These are phyloP conservation scores for Ascocoryne sarcoides DNA, from an alignment of 2,329 filamentous ascomycete genomes.

Conservation along the genomic window DNA sequence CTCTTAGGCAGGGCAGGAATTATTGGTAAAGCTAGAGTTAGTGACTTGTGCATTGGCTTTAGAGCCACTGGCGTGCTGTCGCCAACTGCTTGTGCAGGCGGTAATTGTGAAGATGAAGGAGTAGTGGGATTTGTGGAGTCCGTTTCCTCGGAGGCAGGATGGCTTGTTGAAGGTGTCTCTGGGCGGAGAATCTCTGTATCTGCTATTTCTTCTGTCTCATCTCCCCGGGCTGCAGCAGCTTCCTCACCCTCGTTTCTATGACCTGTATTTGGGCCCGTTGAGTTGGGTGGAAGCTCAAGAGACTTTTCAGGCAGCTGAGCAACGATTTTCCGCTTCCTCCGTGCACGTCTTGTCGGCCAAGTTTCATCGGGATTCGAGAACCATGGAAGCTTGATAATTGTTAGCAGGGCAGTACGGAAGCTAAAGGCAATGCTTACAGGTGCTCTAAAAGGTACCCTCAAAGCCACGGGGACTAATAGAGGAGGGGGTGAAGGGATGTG, in stretches of 20 bases:
- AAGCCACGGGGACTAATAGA: constrained; percentile 16
- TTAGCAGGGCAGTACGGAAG: constrained; percentile 22
- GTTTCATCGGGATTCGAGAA: constrained; percentile 40
- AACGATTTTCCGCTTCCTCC: constrained; percentile 35
- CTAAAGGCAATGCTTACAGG: constrained; percentile 37
- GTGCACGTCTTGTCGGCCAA: constrained; percentile 39
- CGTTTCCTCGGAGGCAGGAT: constrained; percentile 30
- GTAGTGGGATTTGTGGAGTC: constrained; percentile 43
- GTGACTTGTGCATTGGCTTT: constrained; percentile 28
- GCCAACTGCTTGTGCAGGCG: constrained; percentile 10
- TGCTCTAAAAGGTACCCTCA: constrained; percentile 34
- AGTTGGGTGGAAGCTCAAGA: constrained; percentile 17
- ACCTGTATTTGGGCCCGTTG: background rate
- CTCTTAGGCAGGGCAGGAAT: constrained; percentile 35
- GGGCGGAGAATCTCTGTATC: constrained; percentile 32
- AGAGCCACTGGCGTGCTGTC: constrained; percentile 21
- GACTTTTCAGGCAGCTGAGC: constrained; percentile 17
- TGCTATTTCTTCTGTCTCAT: background rate
- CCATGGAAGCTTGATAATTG: constrained; percentile 46
- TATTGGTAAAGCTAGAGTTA: constrained; percentile 40
- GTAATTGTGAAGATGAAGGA: constrained; percentile 38
- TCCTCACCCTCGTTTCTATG: background rate
- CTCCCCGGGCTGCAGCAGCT: background rate
- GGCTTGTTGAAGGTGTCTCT: constrained; percentile 37
- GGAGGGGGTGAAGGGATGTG: constrained; percentile 23